A percentile compares a stretch with the other conserved stretches of the same genome.
These are phyloP conservation scores for Zymoseptoria pseudotritici DNA, from an alignment of 2,329 filamentous ascomycete genomes.

Conservation along the genomic window DNA sequence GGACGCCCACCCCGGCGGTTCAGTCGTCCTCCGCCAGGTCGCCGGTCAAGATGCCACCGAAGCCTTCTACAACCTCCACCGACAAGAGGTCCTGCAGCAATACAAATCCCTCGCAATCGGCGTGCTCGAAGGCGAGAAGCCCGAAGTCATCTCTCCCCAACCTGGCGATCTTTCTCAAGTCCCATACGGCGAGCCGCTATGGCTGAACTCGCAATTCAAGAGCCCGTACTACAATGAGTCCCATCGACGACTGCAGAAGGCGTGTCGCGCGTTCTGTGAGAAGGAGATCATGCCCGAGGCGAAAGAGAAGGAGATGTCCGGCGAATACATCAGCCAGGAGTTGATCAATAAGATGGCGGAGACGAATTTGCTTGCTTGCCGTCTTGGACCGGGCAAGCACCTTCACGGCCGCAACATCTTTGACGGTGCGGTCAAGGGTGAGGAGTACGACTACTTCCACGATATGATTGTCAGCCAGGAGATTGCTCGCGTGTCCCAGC, in stretches of 20 bases:
- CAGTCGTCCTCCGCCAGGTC: slow-evolving; percentile 70
- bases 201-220: slow-evolving; percentile 70
- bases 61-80: slow-evolving; percentile 86
- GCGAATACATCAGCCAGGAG: slow-evolving; percentile 60
- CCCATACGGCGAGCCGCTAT: slow-evolving; percentile 78
- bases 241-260: slow-evolving; percentile 61
- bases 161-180: slow-evolving; percentile 67
- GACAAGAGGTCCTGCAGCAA: slow-evolving; percentile 79
- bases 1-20: slow-evolving; percentile 77
- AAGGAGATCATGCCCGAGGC: slow-evolving; percentile 65
- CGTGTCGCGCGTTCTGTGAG: slow-evolving; percentile 67
- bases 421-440: slow-evolving; percentile 62
- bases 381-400: slow-evolving; percentile 75
- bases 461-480: slow-evolving; percentile 73
- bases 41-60: slow-evolving; percentile 74
- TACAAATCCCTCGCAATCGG: slow-evolving; percentile 70
- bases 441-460: slow-evolving; percentile 84
- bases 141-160: slow-evolving; percentile 62
- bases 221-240: slow-evolving; percentile 74
- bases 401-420: slow-evolving; percentile 63
- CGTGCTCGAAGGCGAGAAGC: slow-evolving; percentile 64
- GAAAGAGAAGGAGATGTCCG: slow-evolving; percentile 65
- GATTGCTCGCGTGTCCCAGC: slow-evolving; percentile 61
- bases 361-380: slow-evolving; percentile 69
- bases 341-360: slow-evolving; percentile 74